phyloP scores from a whole-genome alignment of 169 alveolate genomes.

The Theileria annulata region DNA sequence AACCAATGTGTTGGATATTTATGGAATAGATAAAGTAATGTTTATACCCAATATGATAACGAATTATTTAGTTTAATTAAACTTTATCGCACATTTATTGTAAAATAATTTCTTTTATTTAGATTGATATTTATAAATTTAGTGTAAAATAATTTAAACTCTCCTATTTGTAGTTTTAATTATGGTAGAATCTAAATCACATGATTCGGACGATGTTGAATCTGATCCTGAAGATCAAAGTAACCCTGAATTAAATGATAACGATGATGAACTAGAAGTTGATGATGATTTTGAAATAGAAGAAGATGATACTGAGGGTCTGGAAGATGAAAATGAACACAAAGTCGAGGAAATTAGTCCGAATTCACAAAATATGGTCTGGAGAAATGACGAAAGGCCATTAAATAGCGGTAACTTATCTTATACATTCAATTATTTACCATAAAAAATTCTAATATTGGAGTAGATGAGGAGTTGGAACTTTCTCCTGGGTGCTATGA shows the following conservation, averaged over 20 bases:
- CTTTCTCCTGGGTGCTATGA: conserved; percentile 68
- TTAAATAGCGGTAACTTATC: conserved; percentile 49
- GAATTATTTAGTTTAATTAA: too few species aligned
- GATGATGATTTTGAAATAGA: conserved; percentile 17
- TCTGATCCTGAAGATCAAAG: not conserved
- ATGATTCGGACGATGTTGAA: not conserved
- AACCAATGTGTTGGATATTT: conserved; percentile 5
- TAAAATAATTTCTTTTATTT: not conserved
- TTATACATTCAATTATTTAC: not conserved
- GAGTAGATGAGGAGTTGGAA: conserved; percentile 58
- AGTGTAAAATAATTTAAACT: not conserved
- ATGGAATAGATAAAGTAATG: not conserved
- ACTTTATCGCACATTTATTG: not conserved
- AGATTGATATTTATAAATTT: not conserved
- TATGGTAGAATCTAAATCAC: not conserved
- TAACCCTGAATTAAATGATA: not conserved
- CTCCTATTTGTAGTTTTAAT: not conserved
- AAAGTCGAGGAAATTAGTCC: not conserved
- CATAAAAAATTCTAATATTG: not conserved
- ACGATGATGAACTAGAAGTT: not conserved
- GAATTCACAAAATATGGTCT: conserved; percentile 1
- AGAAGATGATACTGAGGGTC: conserved; percentile 8
- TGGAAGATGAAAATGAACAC: conserved; percentile 12
- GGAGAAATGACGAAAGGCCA: conserved; percentile 64
- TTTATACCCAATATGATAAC: not conserved